Conservation (phyloP, 2,329 filamentous ascomycete genomes). For the Curvularia verruculosa region DNA sequence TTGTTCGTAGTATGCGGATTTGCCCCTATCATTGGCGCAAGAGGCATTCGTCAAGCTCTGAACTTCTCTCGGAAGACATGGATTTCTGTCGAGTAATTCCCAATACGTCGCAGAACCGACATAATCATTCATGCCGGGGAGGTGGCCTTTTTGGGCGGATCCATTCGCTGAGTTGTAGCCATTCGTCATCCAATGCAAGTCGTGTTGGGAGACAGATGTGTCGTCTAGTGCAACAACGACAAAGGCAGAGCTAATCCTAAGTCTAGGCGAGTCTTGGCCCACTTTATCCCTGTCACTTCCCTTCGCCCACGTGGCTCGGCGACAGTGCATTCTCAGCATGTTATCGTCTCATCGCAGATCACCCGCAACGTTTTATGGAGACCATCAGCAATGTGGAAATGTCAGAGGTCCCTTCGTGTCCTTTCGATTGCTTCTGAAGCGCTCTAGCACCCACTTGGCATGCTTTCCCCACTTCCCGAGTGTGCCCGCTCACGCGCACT, state of each 20-base stretch:
- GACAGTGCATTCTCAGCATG: not conserved
- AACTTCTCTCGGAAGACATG: not conserved
- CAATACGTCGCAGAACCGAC: not conserved
- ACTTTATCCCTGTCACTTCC: not conserved
- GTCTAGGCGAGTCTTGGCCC: constrained; percentile 4
- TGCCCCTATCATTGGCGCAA: not conserved
- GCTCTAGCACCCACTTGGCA: not conserved
- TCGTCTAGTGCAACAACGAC: not conserved
- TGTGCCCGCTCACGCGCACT: constrained; percentile 5
- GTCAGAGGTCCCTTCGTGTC: not conserved
- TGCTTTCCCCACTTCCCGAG: not conserved
- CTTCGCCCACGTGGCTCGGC: not conserved
- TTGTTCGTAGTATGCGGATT: not conserved
- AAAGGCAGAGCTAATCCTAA: not conserved
- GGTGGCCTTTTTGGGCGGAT: not conserved
- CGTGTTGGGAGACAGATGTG: not conserved
- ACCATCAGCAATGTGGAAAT: not conserved
- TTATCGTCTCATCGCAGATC: not conserved
- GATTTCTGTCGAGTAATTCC: not conserved
- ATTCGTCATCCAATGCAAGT: not conserved
- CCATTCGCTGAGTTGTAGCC: not conserved
- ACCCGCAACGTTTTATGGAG: not conserved
- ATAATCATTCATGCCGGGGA: not conserved
- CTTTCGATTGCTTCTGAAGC: not conserved
- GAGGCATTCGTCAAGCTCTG: not conserved